Evolutionary conservation across 805 yeast species (phyloP).

Genomic region (Candida ipomoeae): DNA sequence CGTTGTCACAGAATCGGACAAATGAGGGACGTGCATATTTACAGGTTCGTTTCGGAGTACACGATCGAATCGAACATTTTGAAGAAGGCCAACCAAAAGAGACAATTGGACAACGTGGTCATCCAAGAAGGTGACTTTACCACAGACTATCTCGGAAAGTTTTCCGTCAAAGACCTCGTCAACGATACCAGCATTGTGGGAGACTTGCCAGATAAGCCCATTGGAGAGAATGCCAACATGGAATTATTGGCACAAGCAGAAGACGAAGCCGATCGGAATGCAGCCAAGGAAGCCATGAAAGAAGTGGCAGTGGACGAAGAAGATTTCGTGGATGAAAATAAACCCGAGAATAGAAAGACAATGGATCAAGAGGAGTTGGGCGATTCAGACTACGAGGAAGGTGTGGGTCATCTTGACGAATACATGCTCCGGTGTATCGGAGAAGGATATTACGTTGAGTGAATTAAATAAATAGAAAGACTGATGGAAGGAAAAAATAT

Average conservation of each 20-base stretch:
- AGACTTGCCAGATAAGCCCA: slow-evolving; percentile 40
- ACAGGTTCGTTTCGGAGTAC: slow-evolving; percentile 91
- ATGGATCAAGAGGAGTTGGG: slow-evolving; percentile 23
- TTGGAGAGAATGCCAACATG: slow-evolving; percentile 37
- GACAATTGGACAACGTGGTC: slow-evolving; percentile 88
- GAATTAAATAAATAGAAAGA: not conserved
- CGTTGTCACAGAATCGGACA: slow-evolving; percentile 99
- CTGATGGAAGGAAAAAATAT: not conserved
- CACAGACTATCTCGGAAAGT: slow-evolving; percentile 87
- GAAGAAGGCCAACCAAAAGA: slow-evolving; percentile 89
- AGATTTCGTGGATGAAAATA: slow-evolving; percentile 63
- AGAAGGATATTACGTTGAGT: slow-evolving; percentile 58
- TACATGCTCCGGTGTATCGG: slow-evolving; percentile 92
- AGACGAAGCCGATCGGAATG: slow-evolving; percentile 86
- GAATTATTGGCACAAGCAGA: slow-evolving; percentile 85
- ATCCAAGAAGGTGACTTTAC: slow-evolving; percentile 98
- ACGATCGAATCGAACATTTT: slow-evolving; percentile 95
- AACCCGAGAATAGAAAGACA: slow-evolving; percentile 26
- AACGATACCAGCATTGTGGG: slow-evolving; percentile 50
- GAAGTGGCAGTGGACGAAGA: slow-evolving; percentile 82
- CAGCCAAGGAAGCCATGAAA: slow-evolving; percentile 84
- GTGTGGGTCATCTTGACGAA: slow-evolving; percentile 84
- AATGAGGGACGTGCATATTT: slow-evolving; percentile 94
- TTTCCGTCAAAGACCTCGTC: slow-evolving; percentile 80
- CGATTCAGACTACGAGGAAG: slow-evolving; percentile 50